Percentiles rank a stretch among this genome's conserved stretches.
phyloP scores from a whole-genome alignment of 257 asterid genomes.

The Solanum megistacrolobum region DNA sequence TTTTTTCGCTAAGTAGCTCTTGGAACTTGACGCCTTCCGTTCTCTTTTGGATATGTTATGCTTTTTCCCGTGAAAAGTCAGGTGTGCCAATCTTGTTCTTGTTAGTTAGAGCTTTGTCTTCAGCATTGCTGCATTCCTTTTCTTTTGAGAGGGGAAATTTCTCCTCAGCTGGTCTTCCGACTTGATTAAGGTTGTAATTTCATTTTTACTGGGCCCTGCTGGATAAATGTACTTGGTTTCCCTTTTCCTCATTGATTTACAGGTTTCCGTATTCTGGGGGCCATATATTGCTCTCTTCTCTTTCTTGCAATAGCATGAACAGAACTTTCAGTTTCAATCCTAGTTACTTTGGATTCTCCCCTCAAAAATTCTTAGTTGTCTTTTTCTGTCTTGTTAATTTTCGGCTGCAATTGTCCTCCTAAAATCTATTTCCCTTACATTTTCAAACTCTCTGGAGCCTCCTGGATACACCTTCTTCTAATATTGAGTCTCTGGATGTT shows the following conservation, averaged over 20 bases:
- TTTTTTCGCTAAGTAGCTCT: neutral
- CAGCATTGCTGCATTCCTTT: neutral
- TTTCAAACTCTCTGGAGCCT: neutral
- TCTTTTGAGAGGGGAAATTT: neutral
- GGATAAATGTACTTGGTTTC: neutral
- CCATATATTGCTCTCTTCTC: neutral
- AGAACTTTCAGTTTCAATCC: neutral
- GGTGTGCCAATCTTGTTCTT: neutral
- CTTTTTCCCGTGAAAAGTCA: neutral
- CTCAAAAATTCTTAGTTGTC: neutral
- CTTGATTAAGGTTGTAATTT: neutral
- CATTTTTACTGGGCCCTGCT: neutral
- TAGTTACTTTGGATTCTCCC: neutral
- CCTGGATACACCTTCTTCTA: neutral
- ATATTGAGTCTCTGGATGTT: neutral
- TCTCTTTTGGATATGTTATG: neutral
- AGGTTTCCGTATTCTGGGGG: neutral
- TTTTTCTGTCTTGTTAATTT: neutral
- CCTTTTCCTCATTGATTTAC: neutral
- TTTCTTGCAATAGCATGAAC: neutral
- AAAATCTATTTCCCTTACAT: neutral
- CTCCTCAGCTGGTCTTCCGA: neutral
- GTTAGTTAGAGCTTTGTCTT: neutral
- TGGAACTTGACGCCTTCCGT: neutral
- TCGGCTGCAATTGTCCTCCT: neutral